Evolutionary conservation across 345 rosid species (phyloP), one percentile per base, ranked within the genome.

Genomic region (Populus ilicifolia): DNA sequence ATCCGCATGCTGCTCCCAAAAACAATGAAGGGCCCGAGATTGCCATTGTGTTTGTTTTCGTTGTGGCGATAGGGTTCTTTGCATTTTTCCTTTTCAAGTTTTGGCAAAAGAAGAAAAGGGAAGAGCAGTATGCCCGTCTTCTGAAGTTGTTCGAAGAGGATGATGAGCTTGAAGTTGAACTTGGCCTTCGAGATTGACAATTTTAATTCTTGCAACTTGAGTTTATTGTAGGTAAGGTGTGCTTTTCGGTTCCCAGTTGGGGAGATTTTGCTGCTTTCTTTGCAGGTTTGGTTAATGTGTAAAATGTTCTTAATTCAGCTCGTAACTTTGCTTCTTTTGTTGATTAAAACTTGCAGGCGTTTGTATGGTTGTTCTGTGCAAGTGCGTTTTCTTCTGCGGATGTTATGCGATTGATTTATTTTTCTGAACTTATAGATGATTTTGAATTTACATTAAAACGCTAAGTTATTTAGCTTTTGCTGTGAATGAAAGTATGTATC

Each of bases 41-140:
- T 11, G 78, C 82, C 64, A 81, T 90, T 63, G 43, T 94, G 77
- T 73, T 89, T 48, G 21, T 91, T 38, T 92, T 79, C 59, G 36
- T 94, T 67, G 87, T 77, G 78, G 89, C 84, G 18, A 80, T 90
- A 48, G 91, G 79, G 12, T 76, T 87, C 81, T 85, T 92, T 81
- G 85, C 89, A 2, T 85, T 91, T 80, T 83, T 89, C 81, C 88
- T 96, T 35, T 91, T 84, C 89, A 94, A 94, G 88, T 77, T 92
- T 20, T 94, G 97, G 97, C 97, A 94, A 79, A 96, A 87, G 93
- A 96, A 94, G 94, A 96, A 94, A 85, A 84, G 98, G 81, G 97
- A 94, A 9, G 97, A 94, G 87, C 99, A 94, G 81, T 92, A 92
- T 79, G 99, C 99, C 44, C 90, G 95, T 27, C 94, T 96, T 29